These are phyloP conservation scores for Trichomonascus vanleenenianus DNA, from an alignment of 805 yeast species.

Conservation along the genomic window DNA sequence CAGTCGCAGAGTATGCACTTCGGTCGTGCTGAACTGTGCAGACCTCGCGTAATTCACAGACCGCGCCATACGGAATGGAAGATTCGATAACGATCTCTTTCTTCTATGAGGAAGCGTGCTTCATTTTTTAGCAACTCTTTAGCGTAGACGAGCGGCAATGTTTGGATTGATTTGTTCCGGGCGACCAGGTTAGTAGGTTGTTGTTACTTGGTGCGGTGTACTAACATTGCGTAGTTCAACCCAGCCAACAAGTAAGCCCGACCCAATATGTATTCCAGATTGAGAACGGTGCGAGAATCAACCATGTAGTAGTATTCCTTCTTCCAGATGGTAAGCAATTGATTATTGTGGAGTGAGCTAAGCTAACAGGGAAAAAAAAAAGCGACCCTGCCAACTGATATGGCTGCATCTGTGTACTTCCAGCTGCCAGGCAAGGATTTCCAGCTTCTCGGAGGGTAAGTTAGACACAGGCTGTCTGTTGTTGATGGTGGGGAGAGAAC, in stretches of 20 bases:
- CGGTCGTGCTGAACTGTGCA: too few species aligned
- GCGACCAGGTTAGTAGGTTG: slow-evolving; percentile 39
- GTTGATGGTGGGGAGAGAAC: too few species aligned
- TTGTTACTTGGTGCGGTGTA: slow-evolving; percentile 27
- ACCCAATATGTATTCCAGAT: slow-evolving; percentile 59
- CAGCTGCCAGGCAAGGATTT: slow-evolving; percentile 59
- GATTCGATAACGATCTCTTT: too few species aligned
- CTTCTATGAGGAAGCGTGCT: too few species aligned
- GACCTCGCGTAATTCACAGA: too few species aligned
- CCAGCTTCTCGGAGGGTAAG: slow-evolving; percentile 31
- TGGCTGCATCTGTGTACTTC: slow-evolving; percentile 80
- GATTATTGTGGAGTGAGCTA: not conserved
- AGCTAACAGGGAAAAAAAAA: not conserved
- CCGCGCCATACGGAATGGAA: too few species aligned
- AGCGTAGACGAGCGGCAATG: slow-evolving; percentile 31
- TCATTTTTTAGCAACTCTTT: too few species aligned
- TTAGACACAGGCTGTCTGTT: slow-evolving; percentile 50
- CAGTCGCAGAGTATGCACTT: too few species aligned
- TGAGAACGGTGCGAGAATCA: slow-evolving; percentile 54
- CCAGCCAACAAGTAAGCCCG: slow-evolving; percentile 50
- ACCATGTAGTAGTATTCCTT: slow-evolving; percentile 76
- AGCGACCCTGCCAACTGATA: slow-evolving; percentile 46
- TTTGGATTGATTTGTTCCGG: slow-evolving; percentile 76
- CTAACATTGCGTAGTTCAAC: slow-evolving; percentile 19
- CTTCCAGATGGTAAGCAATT: slow-evolving; percentile 65